Conservation (phyloP, 2,329 filamentous ascomycete species). For the Tothia fuscella region DNA sequence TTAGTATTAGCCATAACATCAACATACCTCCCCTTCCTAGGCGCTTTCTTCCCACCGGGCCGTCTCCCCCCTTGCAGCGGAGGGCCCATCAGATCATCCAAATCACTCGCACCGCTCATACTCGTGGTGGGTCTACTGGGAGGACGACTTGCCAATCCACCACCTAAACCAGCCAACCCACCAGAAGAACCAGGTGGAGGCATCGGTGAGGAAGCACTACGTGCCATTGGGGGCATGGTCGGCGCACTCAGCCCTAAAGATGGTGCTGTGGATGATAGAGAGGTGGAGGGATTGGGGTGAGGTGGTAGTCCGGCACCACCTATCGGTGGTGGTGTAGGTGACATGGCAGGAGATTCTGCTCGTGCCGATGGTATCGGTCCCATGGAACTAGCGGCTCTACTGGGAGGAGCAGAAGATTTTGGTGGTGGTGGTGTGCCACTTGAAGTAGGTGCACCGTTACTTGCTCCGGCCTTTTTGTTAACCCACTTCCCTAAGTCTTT, state of each 20-base stretch:
- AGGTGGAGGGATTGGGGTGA: background rate
- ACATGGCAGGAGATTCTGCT: background rate
- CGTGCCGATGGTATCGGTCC: background rate
- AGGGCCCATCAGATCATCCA: constrained; percentile 80
- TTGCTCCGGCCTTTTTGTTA: constrained; percentile 78
- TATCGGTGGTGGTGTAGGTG: constrained; percentile 12
- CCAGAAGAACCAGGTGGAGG: constrained; percentile 11
- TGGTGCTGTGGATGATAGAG: constrained; percentile 4
- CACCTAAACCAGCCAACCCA: constrained; percentile 18
- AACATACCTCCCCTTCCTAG: constrained; percentile 80
- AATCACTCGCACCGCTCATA: constrained; percentile 84
- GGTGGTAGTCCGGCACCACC: constrained; percentile 2
- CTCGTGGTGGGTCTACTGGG: constrained; percentile 63
- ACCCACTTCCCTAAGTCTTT: constrained; percentile 96
- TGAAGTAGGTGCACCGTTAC: constrained; percentile 41
- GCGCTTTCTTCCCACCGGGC: constrained; percentile 47
- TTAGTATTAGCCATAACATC: constrained; percentile 64
- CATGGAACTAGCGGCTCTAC: constrained; percentile 38
- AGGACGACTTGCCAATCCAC: constrained; percentile 27
- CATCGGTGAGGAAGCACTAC: constrained; percentile 13
- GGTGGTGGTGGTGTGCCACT: constrained; percentile 74
- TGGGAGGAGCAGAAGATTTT: constrained; percentile 38
- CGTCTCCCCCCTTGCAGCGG: constrained; percentile 50
- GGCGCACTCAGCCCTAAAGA: constrained; percentile 9
- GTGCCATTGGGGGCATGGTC: constrained; percentile 11